Evolutionary conservation across 2,329 filamentous ascomycete species (phyloP), one percentile per base, ranked within the genome.

Genomic region (Ascochyta fabae): DNA sequence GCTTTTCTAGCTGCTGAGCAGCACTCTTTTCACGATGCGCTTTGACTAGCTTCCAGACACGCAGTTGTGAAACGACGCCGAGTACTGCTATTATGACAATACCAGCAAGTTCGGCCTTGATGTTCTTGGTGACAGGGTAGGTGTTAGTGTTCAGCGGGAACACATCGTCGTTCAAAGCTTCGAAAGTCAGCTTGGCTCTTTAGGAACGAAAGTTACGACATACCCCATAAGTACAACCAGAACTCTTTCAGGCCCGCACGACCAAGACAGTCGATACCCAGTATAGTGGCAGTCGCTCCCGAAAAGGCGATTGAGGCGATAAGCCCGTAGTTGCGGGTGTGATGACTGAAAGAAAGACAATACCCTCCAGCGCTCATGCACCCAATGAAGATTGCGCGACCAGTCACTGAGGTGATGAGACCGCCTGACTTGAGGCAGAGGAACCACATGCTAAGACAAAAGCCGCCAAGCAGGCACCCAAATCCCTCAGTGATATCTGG

Each of bases 241-340:
- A 97, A 97, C 73, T 98, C 94, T 74, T 96, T 97, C 66, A 96
- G 79, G 0, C 94, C 94, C n/a, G 92, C 92, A 59, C 87, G 83
- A 67, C 88, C 94, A 67, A 94, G 96, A 75, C 92, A 96, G 73
- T 98, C 94, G 54, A 98, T 90, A 2, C 94, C 94, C 2, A 98
- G 77, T 13, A 96, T 84, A 0, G 89, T 81, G 3, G 86, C 86
- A 0, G 92, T 96, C 3, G 92, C 88, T 7, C 94, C 94, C 4
- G 86, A 83, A 70, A 97, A 96, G 0, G 93, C 86, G 12, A 92
- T 92, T 43, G 85, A 86, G 12, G 80, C 80, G 34, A 97, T 94
- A 44, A 96, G 78, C 1, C 87, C 88, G 74, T 94, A 94, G 10
- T 86, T 85, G 38, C 92, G 85, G 0, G 92, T 96, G 69, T 88